phyloP scores from a whole-genome alignment of 352 stramenopile species.

The Globisporangium middletonii region DNA sequence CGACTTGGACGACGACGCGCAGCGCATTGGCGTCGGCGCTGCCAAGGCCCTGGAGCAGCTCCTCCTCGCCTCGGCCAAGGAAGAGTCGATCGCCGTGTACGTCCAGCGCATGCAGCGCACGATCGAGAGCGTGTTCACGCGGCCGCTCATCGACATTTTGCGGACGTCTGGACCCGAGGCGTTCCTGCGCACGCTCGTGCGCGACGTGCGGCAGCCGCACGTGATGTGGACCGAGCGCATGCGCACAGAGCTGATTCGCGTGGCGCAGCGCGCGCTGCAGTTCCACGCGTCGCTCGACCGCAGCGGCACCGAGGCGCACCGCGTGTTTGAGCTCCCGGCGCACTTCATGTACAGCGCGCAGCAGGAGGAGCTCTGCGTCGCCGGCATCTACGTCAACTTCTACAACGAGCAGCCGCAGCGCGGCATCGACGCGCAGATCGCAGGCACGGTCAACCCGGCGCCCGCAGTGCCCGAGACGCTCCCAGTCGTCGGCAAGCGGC shows the following conservation, averaged over 20 bases:
- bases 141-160: conserved; percentile 69
- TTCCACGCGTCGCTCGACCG: conserved; percentile 60
- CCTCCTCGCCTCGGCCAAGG: conserved; percentile 54
- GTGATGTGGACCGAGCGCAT: conserved; percentile 87
- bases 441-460: conserved; percentile 48
- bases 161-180: conserved; percentile 46
- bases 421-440: conserved; percentile 69
- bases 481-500: conserved; percentile 5
- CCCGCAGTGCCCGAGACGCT: conserved; percentile 1
- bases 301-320: conserved; percentile 49
- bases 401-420: conserved; percentile 83
- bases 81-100: conserved; percentile 70
- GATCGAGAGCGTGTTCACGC: conserved; percentile 81
- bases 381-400: conserved; percentile 86
- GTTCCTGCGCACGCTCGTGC: conserved; percentile 66
- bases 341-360: conserved; percentile 81
- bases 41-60: conserved; percentile 71
- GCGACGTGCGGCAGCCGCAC: conserved; percentile 71
- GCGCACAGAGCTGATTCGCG: conserved; percentile 64
- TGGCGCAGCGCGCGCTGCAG: conserved; percentile 63
- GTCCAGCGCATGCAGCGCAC: conserved; percentile 80
- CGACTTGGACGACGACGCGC: conserved; percentile 30
- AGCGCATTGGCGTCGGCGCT: conserved; percentile 64
- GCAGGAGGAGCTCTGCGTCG: conserved; percentile 79
- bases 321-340: conserved; percentile 65